phyloP scores from a whole-genome alignment of 441 rosid species.

The Arabidopsis hybrid region DNA sequence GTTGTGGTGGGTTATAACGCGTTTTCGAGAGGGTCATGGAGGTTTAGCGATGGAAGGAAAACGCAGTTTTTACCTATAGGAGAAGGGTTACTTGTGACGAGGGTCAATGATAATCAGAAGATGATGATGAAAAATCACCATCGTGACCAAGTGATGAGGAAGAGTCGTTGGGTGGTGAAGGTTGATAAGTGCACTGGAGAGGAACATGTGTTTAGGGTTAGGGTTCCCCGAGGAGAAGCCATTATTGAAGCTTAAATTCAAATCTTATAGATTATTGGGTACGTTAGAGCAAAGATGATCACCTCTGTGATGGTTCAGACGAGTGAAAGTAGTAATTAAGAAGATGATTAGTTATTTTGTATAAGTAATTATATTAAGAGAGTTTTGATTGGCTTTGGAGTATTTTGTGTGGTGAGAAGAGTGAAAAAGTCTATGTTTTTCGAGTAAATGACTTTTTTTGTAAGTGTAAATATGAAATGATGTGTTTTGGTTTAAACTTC shows the following conservation, averaged over 20 bases:
- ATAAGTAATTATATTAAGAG: slow-evolving; percentile 17
- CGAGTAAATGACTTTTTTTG: slow-evolving; percentile 15
- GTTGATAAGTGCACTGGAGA: slow-evolving; percentile 89
- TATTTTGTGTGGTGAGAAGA: slow-evolving; percentile 22
- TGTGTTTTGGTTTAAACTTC: slow-evolving; percentile 14
- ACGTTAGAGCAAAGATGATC: slow-evolving; percentile 16
- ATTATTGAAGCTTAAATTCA: slow-evolving; percentile 55
- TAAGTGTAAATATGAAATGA: slow-evolving; percentile 34
- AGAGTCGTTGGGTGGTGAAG: slow-evolving; percentile 83
- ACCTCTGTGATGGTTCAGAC: slow-evolving; percentile 47
- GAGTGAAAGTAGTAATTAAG: slow-evolving; percentile 38
- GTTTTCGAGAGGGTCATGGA: slow-evolving; percentile 65
- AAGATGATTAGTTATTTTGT: slow-evolving; percentile 16
- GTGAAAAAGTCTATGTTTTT: slow-evolving; percentile 32
- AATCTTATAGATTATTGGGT: slow-evolving; percentile 1
- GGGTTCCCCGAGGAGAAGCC: slow-evolving; percentile 60
- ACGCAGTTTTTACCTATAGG: slow-evolving; percentile 89
- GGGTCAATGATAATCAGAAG: slow-evolving; percentile 46
- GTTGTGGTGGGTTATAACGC: slow-evolving; percentile 83
- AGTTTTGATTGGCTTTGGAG: slow-evolving; percentile 36
- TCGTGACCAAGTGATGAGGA: slow-evolving; percentile 43
- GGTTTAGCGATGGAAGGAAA: slow-evolving; percentile 59
- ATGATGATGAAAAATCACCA: slow-evolving; percentile 24
- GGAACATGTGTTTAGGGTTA: slow-evolving; percentile 89
- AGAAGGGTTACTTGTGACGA: slow-evolving; percentile 72